Evolutionary conservation across 805 yeast species (phyloP), one percentile per base, ranked within the genome.

Genomic region (Wickerhamomyces chambardii): DNA sequence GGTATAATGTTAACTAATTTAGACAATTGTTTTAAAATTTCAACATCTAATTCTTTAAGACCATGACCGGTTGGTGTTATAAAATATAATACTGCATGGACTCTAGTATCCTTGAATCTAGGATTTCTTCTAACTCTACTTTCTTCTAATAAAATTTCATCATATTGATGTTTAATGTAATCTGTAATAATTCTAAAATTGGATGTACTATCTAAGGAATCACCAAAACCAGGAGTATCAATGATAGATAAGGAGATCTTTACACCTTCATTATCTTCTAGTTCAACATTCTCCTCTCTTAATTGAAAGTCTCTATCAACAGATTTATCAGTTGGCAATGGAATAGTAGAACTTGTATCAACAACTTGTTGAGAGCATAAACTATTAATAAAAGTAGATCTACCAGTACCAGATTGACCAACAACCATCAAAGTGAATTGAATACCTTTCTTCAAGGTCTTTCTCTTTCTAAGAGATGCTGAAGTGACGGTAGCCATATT

Each of bases 331-430:
- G 78, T 77, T 19, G 70, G 68, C 19, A 66, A 50, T 40, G 69
- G 56, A 12, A 71, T 63, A 2, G 86, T 77, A 22, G 79, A 70
- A 2, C 84, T 73, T 1, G 78, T 68, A 29, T 82, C 85, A 11
- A 83, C 90, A 28, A 87, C 87, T 46, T 82, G 78, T 44, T 87
- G 92, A 40, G 84, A 95, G 62, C 96, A 87, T 36, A 87, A 66
- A 27, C 95, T 82, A 63, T 89, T 87, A 55, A 89, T 84, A 50
- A 87, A 81, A 5, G 95, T 87, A n/a, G 95, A 82, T 55, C 95
- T 73, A 15, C 96, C 96, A 31, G 78, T 64, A 3, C 97, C 97
- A 32, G 80, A 75, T 53, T 84, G 82, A 30, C 96, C 97, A 37
- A 85, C 79, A 28, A 84, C 78, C 90, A 87, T 79, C 39, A 84